These are phyloP conservation scores for Aureobasidium sp. DNA, from an alignment of 2,329 filamentous ascomycete species.

Conservation along the genomic window DNA sequence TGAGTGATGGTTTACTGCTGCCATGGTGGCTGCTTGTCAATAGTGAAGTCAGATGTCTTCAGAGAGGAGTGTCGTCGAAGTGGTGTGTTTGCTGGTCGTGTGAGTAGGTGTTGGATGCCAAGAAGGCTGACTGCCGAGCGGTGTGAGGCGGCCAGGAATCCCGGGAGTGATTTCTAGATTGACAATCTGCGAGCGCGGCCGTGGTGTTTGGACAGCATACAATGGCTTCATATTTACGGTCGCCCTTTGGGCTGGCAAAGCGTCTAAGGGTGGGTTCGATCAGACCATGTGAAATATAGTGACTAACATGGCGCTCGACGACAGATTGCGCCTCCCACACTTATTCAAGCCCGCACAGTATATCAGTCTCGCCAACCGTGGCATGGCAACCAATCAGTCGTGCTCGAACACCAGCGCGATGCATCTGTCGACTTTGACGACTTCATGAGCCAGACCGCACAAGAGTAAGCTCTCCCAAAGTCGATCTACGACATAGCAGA, in stretches of 20 bases:
- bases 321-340: constrained; percentile 17
- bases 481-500: background rate
- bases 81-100: constrained; percentile 9
- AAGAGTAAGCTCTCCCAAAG: constrained; percentile 10
- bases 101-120: background rate
- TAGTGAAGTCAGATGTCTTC: no score
- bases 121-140: background rate
- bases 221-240: constrained; percentile 39
- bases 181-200: constrained; percentile 1
- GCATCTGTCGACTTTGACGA: constrained; percentile 16
- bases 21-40: constrained; percentile 13
- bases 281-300: background rate
- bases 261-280: constrained; percentile 31
- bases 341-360: constrained; percentile 12
- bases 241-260: constrained; percentile 36
- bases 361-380: constrained; percentile 18
- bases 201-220: background rate
- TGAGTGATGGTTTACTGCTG: constrained; percentile 13
- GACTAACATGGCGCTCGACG: background rate
- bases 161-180: constrained; percentile 8
- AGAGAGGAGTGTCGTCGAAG: background rate
- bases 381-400: constrained; percentile 14
- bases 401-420: constrained; percentile 14
- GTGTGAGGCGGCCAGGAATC: background rate
- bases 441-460: constrained; percentile 14